Evolutionary conservation across 306 rosid species (phyloP).

Genomic region (Ceratonia siliqua): DNA sequence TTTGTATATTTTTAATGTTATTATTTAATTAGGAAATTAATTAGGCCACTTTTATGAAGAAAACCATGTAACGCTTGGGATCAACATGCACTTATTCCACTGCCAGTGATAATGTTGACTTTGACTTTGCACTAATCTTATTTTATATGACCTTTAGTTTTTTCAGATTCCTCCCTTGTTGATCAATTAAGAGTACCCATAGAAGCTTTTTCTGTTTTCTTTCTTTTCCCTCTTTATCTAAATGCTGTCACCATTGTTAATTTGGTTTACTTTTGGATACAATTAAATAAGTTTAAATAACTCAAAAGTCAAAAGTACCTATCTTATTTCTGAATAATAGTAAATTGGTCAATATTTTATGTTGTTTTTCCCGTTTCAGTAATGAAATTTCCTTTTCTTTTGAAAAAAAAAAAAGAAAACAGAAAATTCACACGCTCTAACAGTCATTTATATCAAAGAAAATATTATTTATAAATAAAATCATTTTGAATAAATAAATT

Average conservation of each 20-base stretch:
- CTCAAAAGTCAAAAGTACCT: slow-evolving; percentile 19
- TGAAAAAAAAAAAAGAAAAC: too few species aligned
- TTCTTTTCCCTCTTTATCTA: slow-evolving; percentile 18
- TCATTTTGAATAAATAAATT: too few species aligned
- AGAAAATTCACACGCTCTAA: too few species aligned
- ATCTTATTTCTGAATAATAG: not conserved
- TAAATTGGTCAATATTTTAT: not conserved
- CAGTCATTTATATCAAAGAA: too few species aligned
- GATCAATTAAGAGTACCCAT: slow-evolving; percentile 40
- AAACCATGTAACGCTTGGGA: slow-evolving; percentile 34
- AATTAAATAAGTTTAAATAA: not conserved
- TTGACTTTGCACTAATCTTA: slow-evolving; percentile 21
- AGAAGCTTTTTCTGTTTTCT: slow-evolving; percentile 30
- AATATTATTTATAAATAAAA: too few species aligned
- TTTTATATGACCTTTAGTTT: slow-evolving; percentile 44
- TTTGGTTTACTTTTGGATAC: not conserved
- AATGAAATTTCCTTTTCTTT: not conserved
- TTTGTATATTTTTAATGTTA: not conserved
- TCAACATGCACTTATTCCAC: slow-evolving; percentile 39
- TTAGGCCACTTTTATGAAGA: not conserved
- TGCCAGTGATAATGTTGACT: slow-evolving; percentile 28
- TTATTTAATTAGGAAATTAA: not conserved
- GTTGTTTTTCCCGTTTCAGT: not conserved
- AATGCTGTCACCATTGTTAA: not conserved
- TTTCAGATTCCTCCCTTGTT: slow-evolving; percentile 45